Evolutionary conservation across 2,329 filamentous ascomycete genomes (phyloP).

Genomic region (Basipetospora sp.): DNA sequence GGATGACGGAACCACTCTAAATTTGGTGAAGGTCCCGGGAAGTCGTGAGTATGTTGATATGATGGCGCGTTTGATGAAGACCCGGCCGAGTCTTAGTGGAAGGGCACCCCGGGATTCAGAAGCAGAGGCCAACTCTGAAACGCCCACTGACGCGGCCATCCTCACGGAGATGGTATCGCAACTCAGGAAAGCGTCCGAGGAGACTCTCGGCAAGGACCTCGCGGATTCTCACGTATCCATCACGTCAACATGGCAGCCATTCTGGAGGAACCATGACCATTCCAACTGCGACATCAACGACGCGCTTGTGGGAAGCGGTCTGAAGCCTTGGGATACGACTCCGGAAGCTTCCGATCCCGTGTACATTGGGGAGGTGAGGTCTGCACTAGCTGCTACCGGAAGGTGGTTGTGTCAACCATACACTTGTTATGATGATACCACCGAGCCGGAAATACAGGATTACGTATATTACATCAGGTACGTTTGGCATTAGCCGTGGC

Average conservation of each 20-base stretch:
- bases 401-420: background rate
- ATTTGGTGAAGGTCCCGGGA: background rate
- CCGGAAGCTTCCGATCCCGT: background rate
- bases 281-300: slow-evolving; percentile 1
- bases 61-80: background rate
- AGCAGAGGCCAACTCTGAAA: too few relatives aligned
- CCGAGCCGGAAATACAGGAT: background rate
- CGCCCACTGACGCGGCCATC: background rate
- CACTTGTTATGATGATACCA: background rate
- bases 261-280: background rate
- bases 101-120: too few relatives aligned
- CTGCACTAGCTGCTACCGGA: background rate
- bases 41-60: background rate
- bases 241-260: background rate
- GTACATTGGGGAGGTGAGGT: slow-evolving; percentile 1
- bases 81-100: too few relatives aligned
- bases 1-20: background rate
- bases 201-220: background rate
- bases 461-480: slow-evolving; percentile 3
- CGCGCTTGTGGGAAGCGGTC: background rate
- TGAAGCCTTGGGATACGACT: background rate
- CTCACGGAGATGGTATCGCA: background rate
- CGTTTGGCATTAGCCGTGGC: background rate
- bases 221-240: background rate
- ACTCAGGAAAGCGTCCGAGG: background rate